These are phyloP conservation scores for Aspergillus candidus DNA, from an alignment of 2,329 filamentous ascomycete species.

Conservation along the genomic window DNA sequence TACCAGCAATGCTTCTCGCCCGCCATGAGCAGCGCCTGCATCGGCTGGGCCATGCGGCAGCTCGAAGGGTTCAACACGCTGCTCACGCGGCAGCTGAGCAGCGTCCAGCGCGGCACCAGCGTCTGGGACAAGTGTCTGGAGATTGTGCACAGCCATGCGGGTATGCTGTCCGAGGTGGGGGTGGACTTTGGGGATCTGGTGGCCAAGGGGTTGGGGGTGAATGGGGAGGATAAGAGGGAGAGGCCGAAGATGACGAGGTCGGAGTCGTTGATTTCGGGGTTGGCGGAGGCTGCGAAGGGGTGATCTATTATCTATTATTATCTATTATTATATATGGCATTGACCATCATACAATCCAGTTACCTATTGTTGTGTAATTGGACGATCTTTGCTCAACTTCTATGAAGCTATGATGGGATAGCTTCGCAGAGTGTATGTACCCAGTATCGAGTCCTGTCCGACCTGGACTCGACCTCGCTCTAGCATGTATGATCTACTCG, in stretches of 20 bases:
- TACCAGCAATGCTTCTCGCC: slow-evolving; percentile 84
- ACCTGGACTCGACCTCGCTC: too few species aligned
- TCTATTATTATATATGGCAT: too few species aligned
- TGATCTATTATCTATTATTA: too few species aligned
- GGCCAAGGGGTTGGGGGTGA: slow-evolving; percentile 47
- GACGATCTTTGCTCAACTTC: too few species aligned
- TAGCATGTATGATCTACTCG: too few species aligned
- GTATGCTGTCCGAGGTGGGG: slow-evolving; percentile 74
- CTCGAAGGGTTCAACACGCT: slow-evolving; percentile 85
- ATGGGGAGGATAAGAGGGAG: slow-evolving; percentile 16
- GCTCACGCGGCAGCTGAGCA: slow-evolving; percentile 77
- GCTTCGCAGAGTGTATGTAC: too few species aligned
- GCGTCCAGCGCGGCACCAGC: slow-evolving; percentile 67
- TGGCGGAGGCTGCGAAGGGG: slow-evolving; percentile 12
- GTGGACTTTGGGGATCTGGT: slow-evolving; percentile 84
- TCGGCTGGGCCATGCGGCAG: slow-evolving; percentile 97
- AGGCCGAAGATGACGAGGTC: slow-evolving; percentile 21
- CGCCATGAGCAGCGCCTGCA: slow-evolving; percentile 84
- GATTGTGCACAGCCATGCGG: slow-evolving; percentile 72
- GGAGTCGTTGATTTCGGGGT: slow-evolving; percentile 16
- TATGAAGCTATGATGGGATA: too few species aligned
- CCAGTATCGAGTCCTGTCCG: too few species aligned
- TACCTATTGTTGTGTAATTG: too few species aligned
- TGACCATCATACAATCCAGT: too few species aligned
- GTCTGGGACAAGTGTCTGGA: slow-evolving; percentile 80